These are phyloP conservation scores for Ogataea glucozyma DNA, from an alignment of 805 yeast species.

Conservation along the genomic window DNA sequence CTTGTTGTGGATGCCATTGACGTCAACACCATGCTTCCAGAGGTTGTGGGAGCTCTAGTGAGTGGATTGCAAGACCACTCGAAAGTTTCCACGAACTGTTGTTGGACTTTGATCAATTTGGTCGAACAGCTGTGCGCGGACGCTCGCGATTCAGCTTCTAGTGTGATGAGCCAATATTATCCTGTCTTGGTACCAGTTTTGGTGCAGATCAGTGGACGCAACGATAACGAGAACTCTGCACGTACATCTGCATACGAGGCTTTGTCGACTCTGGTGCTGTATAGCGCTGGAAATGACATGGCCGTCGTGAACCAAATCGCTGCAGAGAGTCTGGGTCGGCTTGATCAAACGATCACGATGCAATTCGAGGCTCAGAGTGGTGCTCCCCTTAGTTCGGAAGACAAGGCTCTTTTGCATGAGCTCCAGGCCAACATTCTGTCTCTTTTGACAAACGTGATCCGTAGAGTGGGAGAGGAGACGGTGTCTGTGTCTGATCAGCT, in stretches of 20 bases:
- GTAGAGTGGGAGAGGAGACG: conserved; percentile 74
- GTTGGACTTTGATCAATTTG: conserved; percentile 94
- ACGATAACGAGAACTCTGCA: conserved; percentile 82
- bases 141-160: conserved; percentile 49
- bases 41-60: conserved; percentile 69
- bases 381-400: conserved; percentile 52
- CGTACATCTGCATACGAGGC: conserved; percentile 98
- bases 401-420: conserved; percentile 78
- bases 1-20: conserved; percentile 76
- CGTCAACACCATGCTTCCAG: conserved; percentile 61
- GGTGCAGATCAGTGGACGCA: conserved; percentile 64
- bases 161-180: conserved; percentile 75
- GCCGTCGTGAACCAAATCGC: conserved; percentile 73
- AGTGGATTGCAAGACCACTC: conserved; percentile 89
- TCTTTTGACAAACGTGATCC: conserved; percentile 75
- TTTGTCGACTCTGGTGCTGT: conserved; percentile 75
- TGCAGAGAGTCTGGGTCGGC: conserved; percentile 66
- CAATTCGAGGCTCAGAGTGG: conserved; percentile 45
- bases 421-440: conserved; percentile 80
- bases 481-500: conserved; percentile 72
- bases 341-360: conserved; percentile 66
- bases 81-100: conserved; percentile 92
- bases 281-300: conserved; percentile 69
- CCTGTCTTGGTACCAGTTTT: conserved; percentile 67
- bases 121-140: conserved; percentile 75